Percentiles rank a stretch among this genome's conserved stretches.
Evolutionary conservation across 768 basidiomycete genomes (phyloP).

Genomic region (Phylloporus arenicola): DNA sequence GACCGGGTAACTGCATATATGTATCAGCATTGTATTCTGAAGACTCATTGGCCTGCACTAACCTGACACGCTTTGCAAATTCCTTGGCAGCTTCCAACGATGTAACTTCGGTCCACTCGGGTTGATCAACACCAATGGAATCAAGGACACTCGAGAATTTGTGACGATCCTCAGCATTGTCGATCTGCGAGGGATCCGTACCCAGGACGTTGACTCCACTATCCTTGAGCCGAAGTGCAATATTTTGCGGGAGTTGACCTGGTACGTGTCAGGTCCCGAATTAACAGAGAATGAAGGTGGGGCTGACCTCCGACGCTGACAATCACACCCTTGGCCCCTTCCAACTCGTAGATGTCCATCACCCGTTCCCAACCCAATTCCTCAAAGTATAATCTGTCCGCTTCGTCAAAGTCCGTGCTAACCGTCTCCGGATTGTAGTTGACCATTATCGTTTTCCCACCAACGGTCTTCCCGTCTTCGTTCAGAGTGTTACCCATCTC

Average conservation of each 20-base stretch:
- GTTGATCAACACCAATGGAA: constrained; percentile 92
- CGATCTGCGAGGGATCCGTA: constrained; percentile 92
- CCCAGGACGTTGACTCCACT: constrained; percentile 90
- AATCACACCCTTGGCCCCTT: constrained; percentile 86
- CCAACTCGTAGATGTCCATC: constrained; percentile 99
- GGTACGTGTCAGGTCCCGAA: neutral
- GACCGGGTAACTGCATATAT: constrained; percentile 75
- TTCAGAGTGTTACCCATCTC: constrained; percentile 57
- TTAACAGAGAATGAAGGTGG: neutral
- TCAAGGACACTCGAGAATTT: constrained; percentile 98
- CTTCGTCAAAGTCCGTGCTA: constrained; percentile 98
- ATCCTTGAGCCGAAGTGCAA: constrained; percentile 90
- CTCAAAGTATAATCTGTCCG: constrained; percentile 98
- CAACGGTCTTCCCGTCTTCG: constrained; percentile 14
- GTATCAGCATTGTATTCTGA: neutral
- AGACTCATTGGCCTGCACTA: neutral
- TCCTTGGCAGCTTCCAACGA: constrained; percentile 85
- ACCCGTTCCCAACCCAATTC: constrained; percentile 97
- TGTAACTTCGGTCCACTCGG: constrained; percentile 90
- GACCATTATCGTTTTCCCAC: constrained; percentile 92
- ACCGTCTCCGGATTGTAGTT: constrained; percentile 99
- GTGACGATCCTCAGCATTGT: constrained; percentile 97
- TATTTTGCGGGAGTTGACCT: constrained; percentile 99
- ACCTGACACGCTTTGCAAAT: constrained; percentile 81
- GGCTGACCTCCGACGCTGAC: constrained; percentile 91